Conservation (phyloP, 2,329 filamentous ascomycete genomes). For the Aureobasidium sp. region DNA sequence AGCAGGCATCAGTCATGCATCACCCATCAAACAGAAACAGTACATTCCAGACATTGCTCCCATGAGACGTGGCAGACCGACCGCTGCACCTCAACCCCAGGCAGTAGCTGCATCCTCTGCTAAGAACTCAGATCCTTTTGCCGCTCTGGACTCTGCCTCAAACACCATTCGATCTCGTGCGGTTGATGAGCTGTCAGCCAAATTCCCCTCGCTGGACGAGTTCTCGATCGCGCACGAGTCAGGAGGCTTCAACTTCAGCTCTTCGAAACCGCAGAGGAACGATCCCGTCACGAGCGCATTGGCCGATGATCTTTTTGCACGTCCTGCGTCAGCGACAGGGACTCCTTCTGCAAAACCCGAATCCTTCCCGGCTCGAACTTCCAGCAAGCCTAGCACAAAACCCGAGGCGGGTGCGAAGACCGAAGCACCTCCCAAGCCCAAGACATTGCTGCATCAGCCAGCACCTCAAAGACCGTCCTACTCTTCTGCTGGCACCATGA, state of each 20-base stretch:
- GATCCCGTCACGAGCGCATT: constrained; percentile 66
- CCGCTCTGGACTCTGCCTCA: constrained; percentile 67
- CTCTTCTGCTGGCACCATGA: constrained; percentile 76
- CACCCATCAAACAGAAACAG: constrained; percentile 61
- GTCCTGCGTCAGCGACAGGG: neutral
- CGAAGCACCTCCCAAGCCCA: constrained; percentile 15
- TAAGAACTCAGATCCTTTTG: constrained; percentile 72
- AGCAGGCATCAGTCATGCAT: constrained; percentile 13
- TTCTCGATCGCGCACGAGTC: constrained; percentile 85
- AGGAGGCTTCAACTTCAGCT: constrained; percentile 71
- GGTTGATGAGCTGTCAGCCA: constrained; percentile 70
- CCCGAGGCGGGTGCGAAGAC: neutral
- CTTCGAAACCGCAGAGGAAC: constrained; percentile 33
- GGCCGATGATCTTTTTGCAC: constrained; percentile 74
- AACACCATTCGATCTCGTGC: constrained; percentile 39
- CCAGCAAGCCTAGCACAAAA: neutral
- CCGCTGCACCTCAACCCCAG: constrained; percentile 38
- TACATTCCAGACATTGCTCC: constrained; percentile 82
- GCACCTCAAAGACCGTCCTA: constrained; percentile 43
- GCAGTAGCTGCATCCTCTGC: constrained; percentile 49
- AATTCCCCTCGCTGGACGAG: constrained; percentile 87
- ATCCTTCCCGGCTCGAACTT: neutral
- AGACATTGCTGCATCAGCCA: constrained; percentile 32
- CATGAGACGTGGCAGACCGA: constrained; percentile 81
- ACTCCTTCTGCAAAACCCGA: neutral